Conservation (phyloP, 345 rosid genomes). For the Schrenkiella parvula region DNA sequence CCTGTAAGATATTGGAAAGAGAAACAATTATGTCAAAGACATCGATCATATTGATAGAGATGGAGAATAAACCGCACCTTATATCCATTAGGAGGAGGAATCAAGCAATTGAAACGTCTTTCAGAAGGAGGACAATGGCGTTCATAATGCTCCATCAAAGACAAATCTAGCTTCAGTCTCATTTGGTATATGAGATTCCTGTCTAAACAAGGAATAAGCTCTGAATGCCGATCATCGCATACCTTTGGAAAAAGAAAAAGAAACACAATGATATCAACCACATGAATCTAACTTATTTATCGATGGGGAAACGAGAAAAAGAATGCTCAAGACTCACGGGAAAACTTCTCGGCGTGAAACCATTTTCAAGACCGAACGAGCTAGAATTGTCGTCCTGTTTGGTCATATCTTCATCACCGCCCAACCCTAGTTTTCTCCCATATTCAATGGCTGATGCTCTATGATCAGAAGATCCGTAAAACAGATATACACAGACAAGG, state of each 20-base stretch:
- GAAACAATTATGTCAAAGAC: background rate
- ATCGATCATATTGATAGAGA: background rate
- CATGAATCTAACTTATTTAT: background rate
- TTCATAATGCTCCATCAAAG: slow-evolving; percentile 95
- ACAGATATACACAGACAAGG: slow-evolving; percentile 61
- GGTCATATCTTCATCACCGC: slow-evolving; percentile 69
- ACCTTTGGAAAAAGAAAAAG: slow-evolving; percentile 41
- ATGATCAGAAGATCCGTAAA: slow-evolving; percentile 51
- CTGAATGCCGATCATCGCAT: slow-evolving; percentile 87
- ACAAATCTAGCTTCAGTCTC: slow-evolving; percentile 87
- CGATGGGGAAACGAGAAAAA: background rate
- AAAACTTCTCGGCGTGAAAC: slow-evolving; percentile 50
- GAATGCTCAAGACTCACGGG: slow-evolving; percentile 50
- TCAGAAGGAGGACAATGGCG: slow-evolving; percentile 92
- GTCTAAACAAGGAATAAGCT: slow-evolving; percentile 87
- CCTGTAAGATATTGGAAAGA: slow-evolving; percentile 32
- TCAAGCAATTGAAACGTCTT: slow-evolving; percentile 79
- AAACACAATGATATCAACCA: background rate
- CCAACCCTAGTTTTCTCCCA: slow-evolving; percentile 74
- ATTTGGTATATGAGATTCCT: slow-evolving; percentile 77
- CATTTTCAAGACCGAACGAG: slow-evolving; percentile 40
- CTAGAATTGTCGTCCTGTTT: slow-evolving; percentile 51
- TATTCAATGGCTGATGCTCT: slow-evolving; percentile 70
- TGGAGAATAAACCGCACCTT: slow-evolving; percentile 43
- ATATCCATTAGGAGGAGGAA: slow-evolving; percentile 92